Base-by-base conservation (phyloP, 2,329 filamentous ascomycete genomes). In the Coniella vitis region DNA sequence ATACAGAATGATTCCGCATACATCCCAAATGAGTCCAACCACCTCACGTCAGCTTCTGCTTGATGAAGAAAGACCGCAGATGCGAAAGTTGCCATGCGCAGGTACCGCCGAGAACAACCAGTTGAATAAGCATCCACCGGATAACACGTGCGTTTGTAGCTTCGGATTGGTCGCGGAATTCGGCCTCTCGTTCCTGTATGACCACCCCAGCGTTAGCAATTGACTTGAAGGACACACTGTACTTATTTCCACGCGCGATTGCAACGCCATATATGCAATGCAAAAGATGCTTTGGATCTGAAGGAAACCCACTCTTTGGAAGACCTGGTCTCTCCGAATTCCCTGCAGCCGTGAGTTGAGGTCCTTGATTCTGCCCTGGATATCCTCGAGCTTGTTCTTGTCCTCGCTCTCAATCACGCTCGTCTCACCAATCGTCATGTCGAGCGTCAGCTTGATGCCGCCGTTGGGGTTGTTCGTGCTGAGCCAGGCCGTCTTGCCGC, bases 11-110 rank as follows among this genome's bases (percentile, higher is more conserved):
- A n/a, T n/a, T n/a, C n/a, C n/a, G n/a, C n/a, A n/a, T n/a, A n/a
- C n/a, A n/a, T n/a, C n/a, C 25, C 25, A 5, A 29, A 29, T 29
- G 25, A 10, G 10, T 21, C 38, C 38, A 37, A 16, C 9, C 9
- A n/a, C 36, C 34, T 41, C 37, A 98, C 52, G 93, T 97, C 66
- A 98, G 83, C 79, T 98, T 98, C 75, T 97, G 91, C 79, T 98
- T 98, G 76, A 98, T 98, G 75, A 98, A 98, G 79, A 98, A 98
- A 40, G 87, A 86, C 59, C 93, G 81, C 60, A 98, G 78, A 70
- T 98, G 91, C 47, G 90, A 95, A 40, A 98, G 76, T 69, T 98
- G 93, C 93, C 93, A 98, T 54, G 89, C 87, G 71, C 93, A 98
- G 31, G 93, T 95, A 48, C 84, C 76, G 48, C 84, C 87, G 47